A percentile compares a stretch with the other conserved stretches of the same genome.
These are phyloP conservation scores for Backusella luteola DNA, from an alignment of 192 early-diverging fungal species.

Conservation along the genomic window DNA sequence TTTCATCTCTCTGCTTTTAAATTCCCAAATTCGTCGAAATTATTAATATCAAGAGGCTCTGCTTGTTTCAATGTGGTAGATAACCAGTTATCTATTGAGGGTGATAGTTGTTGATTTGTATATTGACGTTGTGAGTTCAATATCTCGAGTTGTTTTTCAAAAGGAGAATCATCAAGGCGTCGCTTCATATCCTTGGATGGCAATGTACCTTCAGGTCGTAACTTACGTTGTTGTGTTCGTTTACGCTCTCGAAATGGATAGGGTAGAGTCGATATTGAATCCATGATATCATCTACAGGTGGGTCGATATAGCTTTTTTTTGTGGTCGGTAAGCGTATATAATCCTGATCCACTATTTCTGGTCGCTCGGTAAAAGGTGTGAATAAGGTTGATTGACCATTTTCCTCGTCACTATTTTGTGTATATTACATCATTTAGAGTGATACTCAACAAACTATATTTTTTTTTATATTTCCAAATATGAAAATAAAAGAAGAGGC, in stretches of 20 bases:
- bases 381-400: neutral
- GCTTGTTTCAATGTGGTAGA: neutral
- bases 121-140: neutral
- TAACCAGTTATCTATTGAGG: conserved; percentile 2
- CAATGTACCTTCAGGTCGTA: neutral
- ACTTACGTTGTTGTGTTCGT: neutral
- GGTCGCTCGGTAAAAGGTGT: neutral
- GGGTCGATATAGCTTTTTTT: neutral
- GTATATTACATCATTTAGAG: conserved; percentile 5
- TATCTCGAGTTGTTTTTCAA: neutral
- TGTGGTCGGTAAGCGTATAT: neutral
- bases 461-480: neutral
- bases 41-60: conserved; percentile 1
- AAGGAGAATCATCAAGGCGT: neutral
- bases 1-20: neutral
- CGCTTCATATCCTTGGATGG: neutral
- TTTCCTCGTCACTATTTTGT: neutral
- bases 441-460: neutral
- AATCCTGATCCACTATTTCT: neutral
- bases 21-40: conserved; percentile 5
- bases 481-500: neutral
- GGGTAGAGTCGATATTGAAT: neutral
- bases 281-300: neutral
- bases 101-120: neutral
- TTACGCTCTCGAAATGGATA: neutral